Evolutionary conservation across 371 early-diverging fungal species (phyloP).

Genomic region (Ordospora colligata): DNA sequence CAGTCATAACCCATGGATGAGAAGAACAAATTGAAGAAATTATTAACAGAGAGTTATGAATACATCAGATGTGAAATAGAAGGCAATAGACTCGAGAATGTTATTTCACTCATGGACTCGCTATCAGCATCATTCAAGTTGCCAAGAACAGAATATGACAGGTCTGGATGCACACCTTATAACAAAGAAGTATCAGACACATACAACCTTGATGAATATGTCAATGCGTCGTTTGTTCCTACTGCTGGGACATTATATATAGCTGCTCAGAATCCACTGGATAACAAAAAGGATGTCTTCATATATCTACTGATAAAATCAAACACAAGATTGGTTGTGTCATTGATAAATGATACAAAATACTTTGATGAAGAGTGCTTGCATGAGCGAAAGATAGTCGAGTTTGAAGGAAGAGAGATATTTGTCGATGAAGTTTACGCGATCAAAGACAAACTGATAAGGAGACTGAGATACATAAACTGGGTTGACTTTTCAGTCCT

Average conservation of each 20-base stretch:
- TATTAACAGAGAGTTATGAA: not conserved
- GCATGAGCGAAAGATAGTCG: not conserved
- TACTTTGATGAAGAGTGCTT: slow-evolving; percentile 21
- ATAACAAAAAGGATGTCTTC: slow-evolving; percentile 18
- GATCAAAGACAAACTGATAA: slow-evolving; percentile 8
- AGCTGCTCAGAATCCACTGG: slow-evolving; percentile 36
- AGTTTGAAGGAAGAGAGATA: not conserved
- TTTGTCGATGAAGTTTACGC: slow-evolving; percentile 26
- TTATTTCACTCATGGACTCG: not conserved
- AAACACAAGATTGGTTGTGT: slow-evolving; percentile 27
- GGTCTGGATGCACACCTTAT: slow-evolving; percentile 24
- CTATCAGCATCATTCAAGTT: not conserved
- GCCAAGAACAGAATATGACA: not conserved
- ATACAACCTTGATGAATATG: slow-evolving; percentile 21
- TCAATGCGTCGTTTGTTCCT: slow-evolving; percentile 36
- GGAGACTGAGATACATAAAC: slow-evolving; percentile 18
- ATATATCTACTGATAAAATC: slow-evolving; percentile 19
- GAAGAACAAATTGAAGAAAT: not conserved
- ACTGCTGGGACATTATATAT: not conserved
- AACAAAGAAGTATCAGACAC: slow-evolving; percentile 17
- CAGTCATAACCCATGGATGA: not conserved
- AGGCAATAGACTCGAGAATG: not conserved
- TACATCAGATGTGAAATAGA: not conserved
- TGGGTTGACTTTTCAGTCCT: slow-evolving; percentile 40
- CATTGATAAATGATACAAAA: not conserved